Conservation (phyloP, 116 monocot species). For the Trichopus zeylanicus region DNA sequence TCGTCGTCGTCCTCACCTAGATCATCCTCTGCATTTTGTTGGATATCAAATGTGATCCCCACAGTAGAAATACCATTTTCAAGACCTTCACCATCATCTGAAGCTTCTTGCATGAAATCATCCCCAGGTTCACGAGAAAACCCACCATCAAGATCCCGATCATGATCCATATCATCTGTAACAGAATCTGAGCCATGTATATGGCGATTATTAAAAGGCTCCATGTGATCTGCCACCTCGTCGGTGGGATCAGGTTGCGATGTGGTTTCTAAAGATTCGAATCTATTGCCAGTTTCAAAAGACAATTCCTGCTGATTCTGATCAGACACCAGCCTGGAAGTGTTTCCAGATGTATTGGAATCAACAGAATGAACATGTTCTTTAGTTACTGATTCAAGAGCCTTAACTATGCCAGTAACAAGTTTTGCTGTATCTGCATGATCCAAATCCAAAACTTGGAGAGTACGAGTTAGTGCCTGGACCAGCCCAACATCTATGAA, state of each 20-base stretch:
- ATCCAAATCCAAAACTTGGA: constrained; percentile 88
- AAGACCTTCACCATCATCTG: constrained; percentile 55
- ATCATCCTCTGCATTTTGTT: constrained; percentile 50
- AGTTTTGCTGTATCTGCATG: constrained; percentile 79
- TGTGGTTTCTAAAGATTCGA: constrained; percentile 54
- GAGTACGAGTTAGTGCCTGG: constrained; percentile 47
- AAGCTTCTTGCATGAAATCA: constrained; percentile 86
- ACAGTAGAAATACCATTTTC: constrained; percentile 74
- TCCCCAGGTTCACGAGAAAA: constrained; percentile 65
- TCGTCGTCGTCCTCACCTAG: constrained; percentile 86
- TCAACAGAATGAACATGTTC: constrained; percentile 85
- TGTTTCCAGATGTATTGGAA: constrained; percentile 44
- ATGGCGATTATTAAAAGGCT: constrained; percentile 56
- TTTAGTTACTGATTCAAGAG: constrained; percentile 82
- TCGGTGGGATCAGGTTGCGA: constrained; percentile 59
- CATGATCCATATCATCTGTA: constrained; percentile 91
- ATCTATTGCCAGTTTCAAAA: constrained; percentile 35
- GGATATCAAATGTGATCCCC: constrained; percentile 92
- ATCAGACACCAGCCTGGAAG: constrained; percentile 36
- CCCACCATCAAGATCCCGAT: constrained; percentile 52
- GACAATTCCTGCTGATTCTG: constrained; percentile 43
- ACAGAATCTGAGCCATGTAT: constrained; percentile 55
- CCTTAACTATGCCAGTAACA: constrained; percentile 77
- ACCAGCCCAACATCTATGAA: constrained; percentile 96
- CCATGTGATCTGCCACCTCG: constrained; percentile 46